Evolutionary conservation across 306 rosid genomes (phyloP).

Genomic region (Cucurbita moschata): DNA sequence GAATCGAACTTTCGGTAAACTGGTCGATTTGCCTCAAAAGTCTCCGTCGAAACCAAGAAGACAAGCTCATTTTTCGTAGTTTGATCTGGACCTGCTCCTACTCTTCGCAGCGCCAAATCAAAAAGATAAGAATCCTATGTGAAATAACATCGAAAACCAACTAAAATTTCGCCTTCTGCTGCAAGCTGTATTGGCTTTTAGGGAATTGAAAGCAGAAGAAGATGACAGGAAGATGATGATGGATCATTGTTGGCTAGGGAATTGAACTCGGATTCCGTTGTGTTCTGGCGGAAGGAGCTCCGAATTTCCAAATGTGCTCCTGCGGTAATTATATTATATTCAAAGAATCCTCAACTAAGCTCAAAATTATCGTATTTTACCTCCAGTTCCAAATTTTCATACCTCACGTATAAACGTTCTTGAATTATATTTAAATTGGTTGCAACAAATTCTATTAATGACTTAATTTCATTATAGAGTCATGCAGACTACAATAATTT

Average conservation of each 20-base stretch:
- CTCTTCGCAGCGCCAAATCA: neutral
- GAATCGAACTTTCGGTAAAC: constrained; percentile 15
- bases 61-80: constrained; percentile 27
- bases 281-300: neutral
- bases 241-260: neutral
- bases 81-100: neutral
- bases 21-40: constrained; percentile 16
- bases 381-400: no score
- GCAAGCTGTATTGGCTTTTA: neutral
- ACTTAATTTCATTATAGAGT: no score
- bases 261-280: neutral
- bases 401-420: no score
- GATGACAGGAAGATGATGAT: neutral
- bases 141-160: neutral
- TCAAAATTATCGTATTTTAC: no score
- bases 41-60: constrained; percentile 52
- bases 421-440: no score
- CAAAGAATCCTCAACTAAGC: no score
- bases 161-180: neutral
- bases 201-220: neutral
- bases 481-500: no score
- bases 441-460: no score
- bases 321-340: neutral
- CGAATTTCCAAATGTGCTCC: neutral
- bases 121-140: neutral